Evolutionary conservation across 2,329 filamentous ascomycete species (phyloP).

Genomic region (Cordyceps fumosorosea): DNA sequence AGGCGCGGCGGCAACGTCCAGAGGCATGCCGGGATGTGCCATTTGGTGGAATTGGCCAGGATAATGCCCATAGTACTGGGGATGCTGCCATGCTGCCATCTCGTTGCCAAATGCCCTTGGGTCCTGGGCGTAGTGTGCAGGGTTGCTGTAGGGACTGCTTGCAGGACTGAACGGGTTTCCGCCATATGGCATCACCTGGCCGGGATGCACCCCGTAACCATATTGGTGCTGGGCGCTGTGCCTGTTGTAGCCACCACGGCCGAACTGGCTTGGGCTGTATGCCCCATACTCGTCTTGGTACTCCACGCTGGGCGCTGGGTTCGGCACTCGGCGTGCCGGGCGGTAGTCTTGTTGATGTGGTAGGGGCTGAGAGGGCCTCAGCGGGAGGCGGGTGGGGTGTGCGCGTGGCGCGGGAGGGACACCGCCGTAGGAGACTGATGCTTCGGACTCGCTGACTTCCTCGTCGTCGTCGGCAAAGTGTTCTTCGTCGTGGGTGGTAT

Average conservation of each 20-base stretch:
- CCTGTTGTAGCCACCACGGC: conserved; percentile 13
- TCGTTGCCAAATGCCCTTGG: not conserved
- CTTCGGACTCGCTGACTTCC: conserved; percentile 3
- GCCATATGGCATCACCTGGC: conserved; percentile 34
- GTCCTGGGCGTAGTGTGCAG: not conserved
- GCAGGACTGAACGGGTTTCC: conserved; percentile 39
- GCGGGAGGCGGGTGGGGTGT: conserved; percentile 20
- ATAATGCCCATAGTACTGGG: conserved; percentile 18
- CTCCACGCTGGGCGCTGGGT: conserved; percentile 56
- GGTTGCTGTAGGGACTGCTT: conserved; percentile 26
- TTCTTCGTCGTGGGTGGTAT: conserved; percentile 7
- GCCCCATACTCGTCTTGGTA: conserved; percentile 54
- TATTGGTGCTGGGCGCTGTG: conserved; percentile 19
- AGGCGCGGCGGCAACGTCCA: conserved; percentile 30
- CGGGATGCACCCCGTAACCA: conserved; percentile 24
- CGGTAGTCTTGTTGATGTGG: conserved; percentile 31
- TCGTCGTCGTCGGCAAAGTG: conserved; percentile 10
- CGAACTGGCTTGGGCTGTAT: conserved; percentile 31
- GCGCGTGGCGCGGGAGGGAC: conserved; percentile 14
- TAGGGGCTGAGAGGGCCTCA: conserved; percentile 19
- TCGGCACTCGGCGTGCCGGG: conserved; percentile 33
- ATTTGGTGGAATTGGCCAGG: conserved; percentile 34
- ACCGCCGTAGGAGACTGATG: not conserved
- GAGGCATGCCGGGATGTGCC: conserved; percentile 34
- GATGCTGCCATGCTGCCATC: not conserved